Percentiles rank a stretch among this genome's conserved stretches.
Evolutionary conservation across 495 filamentous ascomycete genomes (phyloP).

Genomic region (Aspergillus steynii): DNA sequence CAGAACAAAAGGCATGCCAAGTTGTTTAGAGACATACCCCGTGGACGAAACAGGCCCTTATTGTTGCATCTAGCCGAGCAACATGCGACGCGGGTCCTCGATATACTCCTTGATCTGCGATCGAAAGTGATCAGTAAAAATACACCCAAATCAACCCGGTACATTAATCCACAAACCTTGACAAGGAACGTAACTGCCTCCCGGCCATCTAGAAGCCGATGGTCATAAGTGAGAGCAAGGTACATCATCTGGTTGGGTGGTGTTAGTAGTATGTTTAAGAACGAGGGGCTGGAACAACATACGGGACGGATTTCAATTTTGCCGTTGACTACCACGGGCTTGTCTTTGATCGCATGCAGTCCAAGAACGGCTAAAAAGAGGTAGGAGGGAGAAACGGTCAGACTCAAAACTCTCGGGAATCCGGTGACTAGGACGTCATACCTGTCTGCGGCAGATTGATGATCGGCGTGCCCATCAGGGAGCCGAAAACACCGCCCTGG

Average conservation of each 20-base stretch:
- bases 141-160: background rate
- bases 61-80: constrained; percentile 54
- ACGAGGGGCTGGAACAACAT: constrained; percentile 24
- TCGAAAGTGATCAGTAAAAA: constrained; percentile 1
- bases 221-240: constrained; percentile 94
- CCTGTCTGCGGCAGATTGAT: constrained; percentile 94
- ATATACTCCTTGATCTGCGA: constrained; percentile 87
- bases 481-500: constrained; percentile 71
- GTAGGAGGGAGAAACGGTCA: background rate
- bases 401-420: background rate
- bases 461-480: constrained; percentile 97
- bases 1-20: background rate
- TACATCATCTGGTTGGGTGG: constrained; percentile 81
- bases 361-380: constrained; percentile 74
- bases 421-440: constrained; percentile 26
- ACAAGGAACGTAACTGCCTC: constrained; percentile 97
- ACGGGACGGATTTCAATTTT: constrained; percentile 90
- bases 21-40: background rate
- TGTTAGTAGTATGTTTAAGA: constrained; percentile 16
- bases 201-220: constrained; percentile 90
- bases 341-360: constrained; percentile 98
- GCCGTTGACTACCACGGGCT: constrained; percentile 83
- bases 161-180: constrained; percentile 53
- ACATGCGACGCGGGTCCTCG: constrained; percentile 92
- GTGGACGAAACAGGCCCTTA: background rate